These are phyloP conservation scores for Aspergillus sojae DNA, from an alignment of 2,329 filamentous ascomycete species.

Conservation along the genomic window DNA sequence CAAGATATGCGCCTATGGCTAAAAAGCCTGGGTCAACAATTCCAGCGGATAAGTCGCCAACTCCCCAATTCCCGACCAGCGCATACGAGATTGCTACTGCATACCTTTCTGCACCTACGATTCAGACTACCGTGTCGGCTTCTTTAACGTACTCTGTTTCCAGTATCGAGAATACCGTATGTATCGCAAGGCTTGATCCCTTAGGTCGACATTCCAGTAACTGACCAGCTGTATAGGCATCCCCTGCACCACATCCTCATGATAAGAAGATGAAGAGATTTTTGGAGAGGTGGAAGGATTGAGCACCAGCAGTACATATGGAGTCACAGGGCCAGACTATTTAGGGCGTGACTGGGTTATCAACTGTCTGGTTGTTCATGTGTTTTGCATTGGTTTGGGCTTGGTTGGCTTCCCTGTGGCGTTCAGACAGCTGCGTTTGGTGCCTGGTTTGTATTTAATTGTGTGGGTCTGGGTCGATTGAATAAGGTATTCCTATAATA, in stretches of 20 bases:
- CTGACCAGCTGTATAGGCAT: conserved; percentile 46
- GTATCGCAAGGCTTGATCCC: conserved; percentile 28
- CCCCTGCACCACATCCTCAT: conserved; percentile 55
- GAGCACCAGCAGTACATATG: conserved; percentile 13
- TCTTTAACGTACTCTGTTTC: conserved; percentile 53
- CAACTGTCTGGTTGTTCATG: background rate
- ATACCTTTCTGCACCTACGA: conserved; percentile 49
- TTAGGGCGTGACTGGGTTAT: background rate
- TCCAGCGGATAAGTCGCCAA: conserved; percentile 52
- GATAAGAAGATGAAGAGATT: conserved; percentile 58
- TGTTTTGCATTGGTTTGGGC: background rate
- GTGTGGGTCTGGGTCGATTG: background rate
- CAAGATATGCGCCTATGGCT: conserved; percentile 65
- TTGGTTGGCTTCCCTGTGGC: background rate
- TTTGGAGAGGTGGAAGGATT: conserved; percentile 63
- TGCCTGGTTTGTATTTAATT: background rate
- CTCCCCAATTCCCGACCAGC: conserved; percentile 58
- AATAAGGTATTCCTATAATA: background rate
- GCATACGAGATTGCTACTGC: conserved; percentile 55
- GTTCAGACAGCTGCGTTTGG: background rate
- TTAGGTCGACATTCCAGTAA: background rate
- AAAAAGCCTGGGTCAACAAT: conserved; percentile 62
- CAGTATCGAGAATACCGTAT: conserved; percentile 62
- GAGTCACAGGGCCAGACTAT: background rate
- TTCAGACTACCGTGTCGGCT: conserved; percentile 55